Percentiles rank a stretch among this genome's conserved stretches.
These are phyloP conservation scores for Fraxinus baroniana DNA, from an alignment of 305 asterid genomes.

Conservation along the genomic window DNA sequence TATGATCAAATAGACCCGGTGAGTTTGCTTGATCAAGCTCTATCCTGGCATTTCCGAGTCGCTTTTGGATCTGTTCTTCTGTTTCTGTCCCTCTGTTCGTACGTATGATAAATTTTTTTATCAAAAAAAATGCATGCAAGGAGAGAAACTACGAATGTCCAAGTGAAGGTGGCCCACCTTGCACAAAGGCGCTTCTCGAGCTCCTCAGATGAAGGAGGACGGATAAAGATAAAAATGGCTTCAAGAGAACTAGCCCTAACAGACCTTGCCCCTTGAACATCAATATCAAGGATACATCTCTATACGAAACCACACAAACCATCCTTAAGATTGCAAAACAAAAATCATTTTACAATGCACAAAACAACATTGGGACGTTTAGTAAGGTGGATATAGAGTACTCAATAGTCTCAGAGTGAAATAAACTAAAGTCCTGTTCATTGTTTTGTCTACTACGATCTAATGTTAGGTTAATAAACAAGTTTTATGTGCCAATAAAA, in stretches of 20 bases:
- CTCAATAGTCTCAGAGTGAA: background rate
- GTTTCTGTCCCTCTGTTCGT: constrained; percentile 74
- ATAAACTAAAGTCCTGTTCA: background rate
- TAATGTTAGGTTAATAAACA: background rate
- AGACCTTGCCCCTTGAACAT: constrained; percentile 97
- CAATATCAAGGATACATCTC: constrained; percentile 98
- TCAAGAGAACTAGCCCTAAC: constrained; percentile 88
- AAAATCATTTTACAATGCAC: background rate
- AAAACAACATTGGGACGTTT: background rate
- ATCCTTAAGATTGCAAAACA: constrained; percentile 34
- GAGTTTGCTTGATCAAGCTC: constrained; percentile 76
- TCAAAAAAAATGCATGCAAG: constrained; percentile 7
- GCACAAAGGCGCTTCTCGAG: constrained; percentile 96
- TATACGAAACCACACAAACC: constrained; percentile 50
- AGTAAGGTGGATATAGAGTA: background rate
- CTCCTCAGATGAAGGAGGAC: constrained; percentile 89
- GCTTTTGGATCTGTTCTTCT: constrained; percentile 83
- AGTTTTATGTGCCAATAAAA: background rate
- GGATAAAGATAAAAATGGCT: constrained; percentile 85
- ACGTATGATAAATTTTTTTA: background rate
- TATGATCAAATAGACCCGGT: constrained; percentile 71
- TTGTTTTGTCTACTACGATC: background rate
- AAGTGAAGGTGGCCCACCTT: constrained; percentile 53
- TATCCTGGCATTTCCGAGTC: constrained; percentile 66
- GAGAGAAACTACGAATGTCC: constrained; percentile 8